Evolutionary conservation across 2,329 filamentous ascomycete genomes (phyloP).

Genomic region (Verticillium dahliae): DNA sequence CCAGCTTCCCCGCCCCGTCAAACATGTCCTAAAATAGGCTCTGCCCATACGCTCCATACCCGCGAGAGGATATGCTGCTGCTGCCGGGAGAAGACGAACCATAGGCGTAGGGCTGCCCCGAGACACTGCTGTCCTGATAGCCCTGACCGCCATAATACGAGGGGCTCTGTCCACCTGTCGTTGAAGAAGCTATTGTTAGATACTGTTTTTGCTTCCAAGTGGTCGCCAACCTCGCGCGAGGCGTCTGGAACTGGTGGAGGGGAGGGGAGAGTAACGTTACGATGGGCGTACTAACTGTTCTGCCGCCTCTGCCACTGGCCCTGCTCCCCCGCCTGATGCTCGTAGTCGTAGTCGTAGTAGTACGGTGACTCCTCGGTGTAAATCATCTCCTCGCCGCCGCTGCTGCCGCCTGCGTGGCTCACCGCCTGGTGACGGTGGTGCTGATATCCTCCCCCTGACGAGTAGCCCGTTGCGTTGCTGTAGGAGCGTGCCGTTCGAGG

Average conservation of each 20-base stretch:
- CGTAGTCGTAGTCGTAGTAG: slow-evolving; percentile 13
- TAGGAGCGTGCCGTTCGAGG: slow-evolving; percentile 20
- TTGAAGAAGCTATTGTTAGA: neutral
- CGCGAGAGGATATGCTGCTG: neutral
- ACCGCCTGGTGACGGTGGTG: slow-evolving; percentile 13
- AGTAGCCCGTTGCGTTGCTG: neutral
- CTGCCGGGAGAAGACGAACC: neutral
- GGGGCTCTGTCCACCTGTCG: neutral
- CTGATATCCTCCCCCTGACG: slow-evolving; percentile 1
- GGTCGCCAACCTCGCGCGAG: neutral
- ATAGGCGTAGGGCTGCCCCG: neutral
- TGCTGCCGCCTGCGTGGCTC: slow-evolving; percentile 22
- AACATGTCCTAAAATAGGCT: neutral
- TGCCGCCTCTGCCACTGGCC: slow-evolving; percentile 1
- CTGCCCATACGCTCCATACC: neutral
- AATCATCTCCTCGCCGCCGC: slow-evolving; percentile 24
- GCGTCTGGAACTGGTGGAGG: no score
- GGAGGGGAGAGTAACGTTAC: neutral
- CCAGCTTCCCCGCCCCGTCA: neutral
- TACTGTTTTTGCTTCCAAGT: neutral
- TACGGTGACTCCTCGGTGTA: slow-evolving; percentile 19
- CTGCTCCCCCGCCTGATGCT: neutral
- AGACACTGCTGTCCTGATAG: neutral
- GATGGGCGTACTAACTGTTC: neutral
- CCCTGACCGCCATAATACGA: neutral